Base-by-base conservation (phyloP, 1,284 basidiomycete species). In the Ceratobasidium sp. region DNA sequence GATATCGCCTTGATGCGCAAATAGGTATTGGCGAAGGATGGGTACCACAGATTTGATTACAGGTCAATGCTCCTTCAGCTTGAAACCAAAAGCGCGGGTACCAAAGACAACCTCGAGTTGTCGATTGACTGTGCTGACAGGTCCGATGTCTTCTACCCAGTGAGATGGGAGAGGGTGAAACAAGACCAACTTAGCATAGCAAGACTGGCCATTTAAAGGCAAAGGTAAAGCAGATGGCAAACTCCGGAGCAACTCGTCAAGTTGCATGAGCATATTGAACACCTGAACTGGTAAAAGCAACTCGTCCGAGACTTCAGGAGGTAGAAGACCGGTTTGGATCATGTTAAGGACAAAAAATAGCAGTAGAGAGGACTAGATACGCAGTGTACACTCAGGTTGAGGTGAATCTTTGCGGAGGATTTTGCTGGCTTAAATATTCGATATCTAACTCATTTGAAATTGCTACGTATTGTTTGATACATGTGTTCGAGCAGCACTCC, bases 41-140 rank as follows among this genome's bases (percentile, higher is more conserved):
- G 58, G 58, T 21, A 59, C n/a, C 0, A 59, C 58, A 41, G 58
- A 39, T 21, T 59, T 34, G 36, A 43, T 34, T 18, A 26, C 16
- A 41, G 39, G 26, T 3, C 58, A 21, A 23, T 36, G 39, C n/a
- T 59, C 58, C 26, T 41, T 26, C 21, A 59, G 58, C 32, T 59
- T 59, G 36, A 59, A 43, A 5, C 58, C 58, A 43, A 41, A 39
- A 23, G 36, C 23, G 21, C 39, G 36, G 26, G 58, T 41, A 10
- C 58, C 58, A 43, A 59, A 43, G 18, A 41, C 39, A n/a, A 59
- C 39, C 21, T 59, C 58, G 21, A 59, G 58, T 26, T 59, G 36
- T 18, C 58, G 8, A 26, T 59, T 59, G 5, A 59, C 39, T 26
- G 58, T 43, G 9, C 58, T 36, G 43, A 59, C 36, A 9, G 23